A percentile compares a stretch with the other conserved stretches of the same genome.
phyloP scores from a whole-genome alignment of 164 flowering plant genomes.

The Aristolochia californica region DNA sequence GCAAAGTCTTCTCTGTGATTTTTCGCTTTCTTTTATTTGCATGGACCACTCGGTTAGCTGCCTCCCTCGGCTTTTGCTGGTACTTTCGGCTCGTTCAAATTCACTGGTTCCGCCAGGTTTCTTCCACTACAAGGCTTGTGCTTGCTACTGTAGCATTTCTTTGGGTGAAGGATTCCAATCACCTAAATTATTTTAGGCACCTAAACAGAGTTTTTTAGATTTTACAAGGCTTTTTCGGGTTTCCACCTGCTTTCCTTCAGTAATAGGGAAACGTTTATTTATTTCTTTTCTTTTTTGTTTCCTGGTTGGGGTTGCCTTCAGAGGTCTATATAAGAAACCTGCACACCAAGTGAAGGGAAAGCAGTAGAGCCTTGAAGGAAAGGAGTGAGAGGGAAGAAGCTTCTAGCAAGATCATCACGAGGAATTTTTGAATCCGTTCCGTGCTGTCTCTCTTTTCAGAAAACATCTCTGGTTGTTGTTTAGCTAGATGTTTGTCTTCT shows the following conservation, averaged over 20 bases:
- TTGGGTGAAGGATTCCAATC: no score
- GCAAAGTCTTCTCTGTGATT: not conserved
- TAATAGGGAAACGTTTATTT: conserved; percentile 1
- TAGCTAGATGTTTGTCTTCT: no score
- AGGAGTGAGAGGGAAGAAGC: conserved; percentile 14
- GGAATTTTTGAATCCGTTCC: no score
- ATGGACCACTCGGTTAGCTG: conserved; percentile 1
- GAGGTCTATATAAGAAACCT: conserved; percentile 26
- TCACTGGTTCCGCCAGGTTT: conserved; percentile 10
- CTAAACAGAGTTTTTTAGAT: not conserved
- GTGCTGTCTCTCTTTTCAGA: no score
- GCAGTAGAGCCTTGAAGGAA: not conserved
- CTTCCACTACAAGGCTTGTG: conserved; percentile 11
- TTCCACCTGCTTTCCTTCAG: conserved; percentile 8
- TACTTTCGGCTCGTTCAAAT: conserved; percentile 4
- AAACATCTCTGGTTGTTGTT: conserved; percentile 3
- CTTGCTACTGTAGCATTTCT: not conserved
- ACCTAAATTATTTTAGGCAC: no score
- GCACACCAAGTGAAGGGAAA: conserved; percentile 18
- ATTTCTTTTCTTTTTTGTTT: not conserved
- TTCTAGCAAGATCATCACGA: no score
- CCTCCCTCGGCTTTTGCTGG: not conserved
- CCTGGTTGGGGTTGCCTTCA: conserved; percentile 11
- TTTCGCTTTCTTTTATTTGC: not conserved
- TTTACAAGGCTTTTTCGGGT: not conserved